phyloP scores from a whole-genome alignment of 2,329 filamentous ascomycete genomes.

The Metarhizium brunneum region DNA sequence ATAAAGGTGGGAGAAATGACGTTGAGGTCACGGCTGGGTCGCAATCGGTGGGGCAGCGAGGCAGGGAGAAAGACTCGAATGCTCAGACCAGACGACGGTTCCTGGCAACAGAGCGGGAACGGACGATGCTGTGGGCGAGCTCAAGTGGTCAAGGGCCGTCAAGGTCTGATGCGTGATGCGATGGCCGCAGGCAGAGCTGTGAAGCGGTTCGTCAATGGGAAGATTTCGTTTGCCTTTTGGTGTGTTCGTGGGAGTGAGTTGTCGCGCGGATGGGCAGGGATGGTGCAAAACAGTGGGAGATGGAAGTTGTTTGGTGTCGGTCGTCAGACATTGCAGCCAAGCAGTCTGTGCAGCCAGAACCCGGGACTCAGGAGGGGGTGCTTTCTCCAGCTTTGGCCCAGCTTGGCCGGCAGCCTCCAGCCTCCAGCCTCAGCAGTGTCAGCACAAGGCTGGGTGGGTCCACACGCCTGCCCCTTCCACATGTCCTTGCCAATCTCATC shows the following conservation, averaged over 20 bases:
- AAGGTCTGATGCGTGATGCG: neutral
- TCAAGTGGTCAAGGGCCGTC: neutral
- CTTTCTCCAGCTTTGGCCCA: neutral
- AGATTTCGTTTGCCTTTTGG: neutral
- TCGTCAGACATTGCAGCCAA: neutral
- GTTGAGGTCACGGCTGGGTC: constrained; percentile 18
- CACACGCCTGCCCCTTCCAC: too few relatives aligned
- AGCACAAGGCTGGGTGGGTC: too few relatives aligned
- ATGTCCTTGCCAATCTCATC: too few relatives aligned
- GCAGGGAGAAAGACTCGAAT: constrained; percentile 1
- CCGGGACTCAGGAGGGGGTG: too few relatives aligned
- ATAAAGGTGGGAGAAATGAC: constrained; percentile 17
- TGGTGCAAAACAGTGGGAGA: too few relatives aligned
- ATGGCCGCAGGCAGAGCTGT: neutral
- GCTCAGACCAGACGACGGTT: neutral
- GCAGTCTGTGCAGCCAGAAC: neutral
- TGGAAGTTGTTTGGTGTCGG: too few relatives aligned
- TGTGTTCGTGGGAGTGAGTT: constrained; percentile 1
- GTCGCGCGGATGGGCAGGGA: constrained; percentile 1
- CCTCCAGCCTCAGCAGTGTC: too few relatives aligned
- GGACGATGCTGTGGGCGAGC: neutral
- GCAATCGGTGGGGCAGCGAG: constrained; percentile 11
- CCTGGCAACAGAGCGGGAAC: neutral
- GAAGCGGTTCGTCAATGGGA: neutral
- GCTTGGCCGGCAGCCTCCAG: too few relatives aligned